Percentiles rank a stretch among this genome's conserved stretches.
Evolutionary conservation across 176 grass and related monocot genomes (phyloP).

Genomic region (Ensete ventricosum): DNA sequence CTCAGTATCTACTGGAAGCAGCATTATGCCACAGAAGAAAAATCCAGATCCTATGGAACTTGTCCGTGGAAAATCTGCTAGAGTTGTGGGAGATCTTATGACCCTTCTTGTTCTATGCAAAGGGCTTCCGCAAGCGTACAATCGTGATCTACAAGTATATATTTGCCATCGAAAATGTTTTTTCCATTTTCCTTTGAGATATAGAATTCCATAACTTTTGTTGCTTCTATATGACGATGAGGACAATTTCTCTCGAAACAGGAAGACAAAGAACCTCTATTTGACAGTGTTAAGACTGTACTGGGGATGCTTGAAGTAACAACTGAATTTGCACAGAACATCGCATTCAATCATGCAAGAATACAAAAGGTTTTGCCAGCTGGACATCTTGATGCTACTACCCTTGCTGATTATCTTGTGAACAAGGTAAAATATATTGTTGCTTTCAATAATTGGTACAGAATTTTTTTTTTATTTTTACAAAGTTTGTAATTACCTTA

Average conservation of each 20-base stretch:
- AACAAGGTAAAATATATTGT: constrained; percentile 58
- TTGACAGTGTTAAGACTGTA: constrained; percentile 82
- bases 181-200: background rate
- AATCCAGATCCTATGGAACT: constrained; percentile 95
- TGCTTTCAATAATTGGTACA: background rate
- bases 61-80: constrained; percentile 92
- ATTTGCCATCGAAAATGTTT: background rate
- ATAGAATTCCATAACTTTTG: background rate
- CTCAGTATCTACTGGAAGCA: constrained; percentile 67
- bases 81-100: constrained; percentile 83
- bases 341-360: constrained; percentile 74
- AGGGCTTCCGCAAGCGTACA: constrained; percentile 93
- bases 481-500: background rate
- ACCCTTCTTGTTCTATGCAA: constrained; percentile 79
- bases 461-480: background rate
- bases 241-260: constrained; percentile 25
- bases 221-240: constrained; percentile 21
- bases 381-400: constrained; percentile 95
- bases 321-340: constrained; percentile 78
- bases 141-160: constrained; percentile 81
- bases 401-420: constrained; percentile 96
- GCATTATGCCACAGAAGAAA: constrained; percentile 92
- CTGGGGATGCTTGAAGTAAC: constrained; percentile 95
- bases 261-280: constrained; percentile 96
- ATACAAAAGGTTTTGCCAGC: constrained; percentile 78